Percentiles rank a stretch among this genome's conserved stretches.
These are phyloP conservation scores for Neopestalotiopsis clavispora DNA, from an alignment of 2,329 filamentous ascomycete genomes.

Conservation along the genomic window DNA sequence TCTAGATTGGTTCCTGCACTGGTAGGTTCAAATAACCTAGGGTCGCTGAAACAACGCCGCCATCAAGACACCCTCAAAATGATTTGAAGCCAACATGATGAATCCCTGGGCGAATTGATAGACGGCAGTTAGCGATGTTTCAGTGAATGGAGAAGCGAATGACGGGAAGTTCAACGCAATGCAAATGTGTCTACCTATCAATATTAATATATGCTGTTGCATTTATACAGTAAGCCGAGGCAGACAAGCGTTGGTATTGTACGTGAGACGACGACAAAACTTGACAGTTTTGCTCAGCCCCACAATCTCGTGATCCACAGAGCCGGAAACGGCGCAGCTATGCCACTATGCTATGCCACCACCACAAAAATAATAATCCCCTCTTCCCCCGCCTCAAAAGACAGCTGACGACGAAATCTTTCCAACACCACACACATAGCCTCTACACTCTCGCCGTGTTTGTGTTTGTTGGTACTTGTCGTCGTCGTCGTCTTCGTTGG, in stretches of 20 bases:
- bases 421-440: background rate
- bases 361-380: constrained; percentile 10
- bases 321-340: constrained; percentile 13
- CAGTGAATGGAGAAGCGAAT: background rate
- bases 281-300: background rate
- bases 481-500: background rate
- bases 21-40: background rate
- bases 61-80: background rate
- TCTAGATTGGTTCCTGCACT: background rate
- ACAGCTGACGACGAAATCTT: background rate
- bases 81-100: too few relatives aligned
- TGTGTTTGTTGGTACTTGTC: background rate
- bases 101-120: background rate
- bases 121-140: background rate
- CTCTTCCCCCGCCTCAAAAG: constrained; percentile 7
- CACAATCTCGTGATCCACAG: constrained; percentile 17
- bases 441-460: background rate
- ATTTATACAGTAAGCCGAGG: background rate
- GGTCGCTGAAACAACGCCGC: background rate
- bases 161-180: background rate
- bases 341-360: background rate
- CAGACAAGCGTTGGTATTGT: background rate
- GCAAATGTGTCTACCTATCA: background rate
- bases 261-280: background rate
- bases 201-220: background rate